Evolutionary conservation across 2,329 filamentous ascomycete species (phyloP), one percentile per base, ranked within the genome.

Genomic region (Pseudodiploospora longispora): DNA sequence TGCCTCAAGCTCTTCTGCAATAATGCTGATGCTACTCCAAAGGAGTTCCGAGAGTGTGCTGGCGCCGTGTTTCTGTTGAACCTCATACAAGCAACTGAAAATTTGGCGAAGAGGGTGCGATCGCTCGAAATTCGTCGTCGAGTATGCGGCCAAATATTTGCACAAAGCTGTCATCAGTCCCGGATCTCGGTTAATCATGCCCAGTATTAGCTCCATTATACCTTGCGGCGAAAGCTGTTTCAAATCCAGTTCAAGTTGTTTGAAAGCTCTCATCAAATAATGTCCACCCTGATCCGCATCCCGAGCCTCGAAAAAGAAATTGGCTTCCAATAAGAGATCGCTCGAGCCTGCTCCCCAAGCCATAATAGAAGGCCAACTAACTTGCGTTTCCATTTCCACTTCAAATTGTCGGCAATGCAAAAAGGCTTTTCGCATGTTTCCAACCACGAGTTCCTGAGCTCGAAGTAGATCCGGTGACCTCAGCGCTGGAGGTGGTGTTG

Each of bases 151-250:
- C 30, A 71, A 51, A 46, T 70, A 71, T 43, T 70, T 70, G 55
- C 64, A 70, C 10, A 71, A 55, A 1, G 68, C 66, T n/a, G 66
- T 67, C 59, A 69, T 66, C 61, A 70, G 62, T 12, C 66, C 67
- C 10, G 64, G 60, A 42, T 71, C 66, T 30, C 67, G 63, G 40
- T 67, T 59, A 5, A 70, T 65, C 66, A 71, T 69, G 35, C 66
- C 65, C 27, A 70, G 50, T 10, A 71, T 54, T 19, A 71, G 48
- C 49, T 71, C 68, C 38, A 66, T 61, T 42, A 70, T 67, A 3
- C 66, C 65, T 38, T 68, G 62, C 2, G 68, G 66, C 3, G 67
- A 68, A 7, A 70, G 59, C 37, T 65, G 67, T 48, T 62, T 67
- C 37, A 71, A 49, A 43, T 71, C 68, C 38, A 62, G 47, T 48